A percentile compares a stretch with the other conserved stretches of the same genome.
Evolutionary conservation across 2,329 filamentous ascomycete genomes (phyloP).

Genomic region (Claviceps capensis): DNA sequence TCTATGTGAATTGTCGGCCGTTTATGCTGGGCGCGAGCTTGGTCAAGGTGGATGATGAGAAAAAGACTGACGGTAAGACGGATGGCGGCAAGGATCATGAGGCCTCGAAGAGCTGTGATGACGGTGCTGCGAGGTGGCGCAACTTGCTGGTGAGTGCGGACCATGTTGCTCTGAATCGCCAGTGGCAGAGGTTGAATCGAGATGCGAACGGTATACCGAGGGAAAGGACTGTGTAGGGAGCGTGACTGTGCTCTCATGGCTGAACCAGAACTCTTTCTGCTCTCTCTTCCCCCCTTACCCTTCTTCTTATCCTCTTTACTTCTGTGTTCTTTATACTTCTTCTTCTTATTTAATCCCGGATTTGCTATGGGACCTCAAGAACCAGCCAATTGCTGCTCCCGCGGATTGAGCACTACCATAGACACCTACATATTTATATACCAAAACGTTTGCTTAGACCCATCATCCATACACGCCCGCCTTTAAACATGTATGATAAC

Average conservation of each 20-base stretch:
- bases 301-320: neutral
- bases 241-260: neutral
- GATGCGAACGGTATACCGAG: constrained; percentile 11
- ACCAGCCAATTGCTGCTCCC: neutral
- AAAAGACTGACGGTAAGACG: constrained; percentile 8
- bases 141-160: constrained; percentile 21
- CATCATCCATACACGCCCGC: too few species aligned
- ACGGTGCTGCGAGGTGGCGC: constrained; percentile 16
- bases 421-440: neutral
- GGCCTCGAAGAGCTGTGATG: constrained; percentile 1
- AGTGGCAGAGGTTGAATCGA: constrained; percentile 19
- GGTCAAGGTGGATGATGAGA: constrained; percentile 9
- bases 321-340: neutral
- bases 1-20: constrained; percentile 33
- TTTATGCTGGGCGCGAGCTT: constrained; percentile 19
- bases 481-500: constrained; percentile 5
- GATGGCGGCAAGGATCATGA: neutral
- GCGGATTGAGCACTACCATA: neutral
- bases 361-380: too few species aligned
- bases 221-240: neutral
- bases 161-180: constrained; percentile 18
- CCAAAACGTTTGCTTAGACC: neutral
- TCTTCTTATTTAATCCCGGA: too few species aligned
- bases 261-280: neutral
- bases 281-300: neutral